Percentiles rank a stretch among this genome's conserved stretches.
phyloP scores from a whole-genome alignment of 805 yeast species.

The Lipomyces spencermartinsiae region DNA sequence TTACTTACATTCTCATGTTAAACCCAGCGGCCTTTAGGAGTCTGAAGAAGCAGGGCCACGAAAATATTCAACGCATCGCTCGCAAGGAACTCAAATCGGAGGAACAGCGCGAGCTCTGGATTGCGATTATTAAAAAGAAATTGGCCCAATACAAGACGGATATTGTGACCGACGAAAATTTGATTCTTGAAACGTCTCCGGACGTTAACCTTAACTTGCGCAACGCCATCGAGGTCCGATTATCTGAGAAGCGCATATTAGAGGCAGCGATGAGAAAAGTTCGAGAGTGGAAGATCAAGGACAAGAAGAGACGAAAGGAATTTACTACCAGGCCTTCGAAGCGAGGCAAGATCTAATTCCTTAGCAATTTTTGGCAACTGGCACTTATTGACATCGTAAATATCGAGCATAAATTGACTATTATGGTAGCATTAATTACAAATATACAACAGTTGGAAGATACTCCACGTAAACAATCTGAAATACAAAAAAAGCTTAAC shows the following conservation, averaged over 20 bases:
- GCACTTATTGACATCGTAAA: background rate
- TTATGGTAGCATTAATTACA: conserved; percentile 3
- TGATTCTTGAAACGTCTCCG: conserved; percentile 22
- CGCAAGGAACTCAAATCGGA: conserved; percentile 28
- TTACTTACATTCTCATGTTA: conserved; percentile 28
- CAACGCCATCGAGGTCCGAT: conserved; percentile 35
- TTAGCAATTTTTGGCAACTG: background rate
- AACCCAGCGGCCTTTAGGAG: conserved; percentile 28
- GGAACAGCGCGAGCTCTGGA: conserved; percentile 34
- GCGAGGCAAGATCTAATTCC: conserved; percentile 5
- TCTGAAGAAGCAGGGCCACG: conserved; percentile 23
- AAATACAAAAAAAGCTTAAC: conserved; percentile 1
- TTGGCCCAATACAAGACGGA: conserved; percentile 28
- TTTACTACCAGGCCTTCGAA: conserved; percentile 20
- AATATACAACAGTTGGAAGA: conserved; percentile 7
- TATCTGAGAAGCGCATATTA: conserved; percentile 34
- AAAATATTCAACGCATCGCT: conserved; percentile 16
- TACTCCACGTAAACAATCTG: background rate
- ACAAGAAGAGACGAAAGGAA: conserved; percentile 14
- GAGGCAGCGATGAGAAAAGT: conserved; percentile 21
- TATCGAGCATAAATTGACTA: background rate
- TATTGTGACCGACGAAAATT: conserved; percentile 35
- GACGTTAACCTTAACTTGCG: conserved; percentile 20
- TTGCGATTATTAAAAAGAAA: conserved; percentile 22
- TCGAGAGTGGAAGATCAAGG: conserved; percentile 25